A percentile compares a stretch with the other conserved stretches of the same genome.
These are phyloP conservation scores for Cyclocybe cylindracea DNA, from an alignment of 768 basidiomycete species.

Conservation along the genomic window DNA sequence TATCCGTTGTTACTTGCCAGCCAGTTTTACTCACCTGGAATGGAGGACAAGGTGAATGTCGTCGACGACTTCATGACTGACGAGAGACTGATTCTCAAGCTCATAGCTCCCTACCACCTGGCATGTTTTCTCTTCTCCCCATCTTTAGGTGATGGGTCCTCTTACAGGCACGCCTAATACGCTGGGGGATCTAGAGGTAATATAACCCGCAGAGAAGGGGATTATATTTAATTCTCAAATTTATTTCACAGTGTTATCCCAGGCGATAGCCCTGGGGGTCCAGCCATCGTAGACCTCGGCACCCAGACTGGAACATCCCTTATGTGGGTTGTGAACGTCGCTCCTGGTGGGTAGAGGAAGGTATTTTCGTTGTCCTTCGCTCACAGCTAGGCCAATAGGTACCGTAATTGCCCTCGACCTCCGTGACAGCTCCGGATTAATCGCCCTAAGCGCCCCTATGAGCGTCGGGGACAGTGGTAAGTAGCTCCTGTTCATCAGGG, in stretches of 20 bases:
- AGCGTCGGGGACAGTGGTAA: neutral
- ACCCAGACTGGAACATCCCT: neutral
- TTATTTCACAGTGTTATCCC: neutral
- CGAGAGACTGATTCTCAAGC: too few relatives aligned
- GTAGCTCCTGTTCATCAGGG: neutral
- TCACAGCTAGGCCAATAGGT: neutral
- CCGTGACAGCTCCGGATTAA: neutral
- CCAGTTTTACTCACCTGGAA: too few relatives aligned
- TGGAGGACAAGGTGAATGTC: too few relatives aligned
- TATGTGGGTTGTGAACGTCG: neutral
- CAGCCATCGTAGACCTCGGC: neutral
- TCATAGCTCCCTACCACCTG: too few relatives aligned
- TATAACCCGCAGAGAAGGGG: too few relatives aligned
- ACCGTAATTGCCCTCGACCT: neutral
- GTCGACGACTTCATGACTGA: too few relatives aligned
- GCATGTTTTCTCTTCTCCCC: too few relatives aligned
- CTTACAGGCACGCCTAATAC: too few relatives aligned
- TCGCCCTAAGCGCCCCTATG: neutral
- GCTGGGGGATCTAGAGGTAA: too few relatives aligned
- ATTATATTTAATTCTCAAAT: too few relatives aligned
- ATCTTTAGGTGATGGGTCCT: too few relatives aligned
- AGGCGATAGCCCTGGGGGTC: neutral
- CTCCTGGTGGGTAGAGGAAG: neutral
- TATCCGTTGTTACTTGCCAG: too few relatives aligned
- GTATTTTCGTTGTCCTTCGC: neutral